Evolutionary conservation across 1,284 basidiomycete genomes (phyloP), one percentile per base, ranked within the genome.

Genomic region (Cutaneotrichosporon dermatis): DNA sequence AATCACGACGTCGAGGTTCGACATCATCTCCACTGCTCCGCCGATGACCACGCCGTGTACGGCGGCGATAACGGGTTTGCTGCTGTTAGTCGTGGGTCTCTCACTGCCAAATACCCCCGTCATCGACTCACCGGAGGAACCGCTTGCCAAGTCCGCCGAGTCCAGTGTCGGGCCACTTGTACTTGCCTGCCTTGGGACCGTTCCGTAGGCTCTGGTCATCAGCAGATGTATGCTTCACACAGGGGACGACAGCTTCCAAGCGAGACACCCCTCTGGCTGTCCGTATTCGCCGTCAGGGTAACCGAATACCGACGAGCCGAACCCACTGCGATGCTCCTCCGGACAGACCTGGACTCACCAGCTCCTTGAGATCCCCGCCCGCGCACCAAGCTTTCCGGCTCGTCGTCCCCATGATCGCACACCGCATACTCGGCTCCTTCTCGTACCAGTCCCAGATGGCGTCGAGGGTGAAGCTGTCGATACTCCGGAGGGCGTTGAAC

Each of bases 21-120:
- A 54, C 4, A 62, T 41, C 61, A 62, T 59, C 55, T 62, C 61
- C n/a, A 59, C 51, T 2, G 58, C 61, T 5, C 61, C 61, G n/a
- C 61, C 61, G 10, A 62, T 51, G 9, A 55, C 57, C 25, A 57
- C 25, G 25, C 61, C 61, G 40, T 46, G 35, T 1, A 62, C 34
- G 0, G 61, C 61, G 0, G 58, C 61, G 16, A 62, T 62, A 51
- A 62, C 40, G 10, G 61, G 61, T 39, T 62, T 62, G 7, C 55
- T 54, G 44, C 2, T 10, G 34, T 54, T 13, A 58, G 25, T n/a
- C n/a, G n/a, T n/a, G n/a, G n/a, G n/a, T n/a, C n/a, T n/a, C n/a
- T n/a, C n/a, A n/a, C n/a, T n/a, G n/a, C n/a, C n/a, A n/a, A n/a
- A n/a, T n/a, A n/a, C n/a, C n/a, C n/a, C n/a, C n/a, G n/a, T n/a